phyloP scores from a whole-genome alignment of 1,284 basidiomycete genomes.

The Moesziomyces parantarcticus region DNA sequence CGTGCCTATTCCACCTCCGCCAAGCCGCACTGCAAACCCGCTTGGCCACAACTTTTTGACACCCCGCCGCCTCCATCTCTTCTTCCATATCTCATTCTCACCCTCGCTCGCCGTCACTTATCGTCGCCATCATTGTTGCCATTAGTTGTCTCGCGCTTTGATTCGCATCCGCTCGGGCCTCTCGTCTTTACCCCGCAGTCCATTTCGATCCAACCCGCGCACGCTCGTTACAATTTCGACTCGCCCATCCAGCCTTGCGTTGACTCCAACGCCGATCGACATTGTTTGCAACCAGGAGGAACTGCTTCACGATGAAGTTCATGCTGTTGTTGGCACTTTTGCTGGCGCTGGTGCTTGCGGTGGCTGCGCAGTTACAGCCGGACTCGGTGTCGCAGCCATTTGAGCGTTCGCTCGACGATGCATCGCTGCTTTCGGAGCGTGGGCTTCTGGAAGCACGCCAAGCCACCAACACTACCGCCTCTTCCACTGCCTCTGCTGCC shows the following conservation, averaged over 20 bases:
- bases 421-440: slow-evolving; percentile 11
- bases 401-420: slow-evolving; percentile 23
- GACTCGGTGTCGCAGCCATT: slow-evolving; percentile 26
- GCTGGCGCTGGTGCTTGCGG: slow-evolving; percentile 3
- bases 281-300: too few species aligned
- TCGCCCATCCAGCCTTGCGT: not conserved
- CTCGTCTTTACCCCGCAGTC: too few species aligned
- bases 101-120: not conserved
- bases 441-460: slow-evolving; percentile 34
- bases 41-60: too few species aligned
- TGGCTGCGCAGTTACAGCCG: slow-evolving; percentile 15
- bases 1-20: not conserved
- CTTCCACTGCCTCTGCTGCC: slow-evolving; percentile 21
- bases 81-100: too few species aligned
- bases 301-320: slow-evolving; percentile 12
- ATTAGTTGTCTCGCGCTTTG: too few species aligned
- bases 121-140: too few species aligned
- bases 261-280: not conserved
- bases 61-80: slow-evolving; percentile 1
- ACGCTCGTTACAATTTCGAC: too few species aligned
- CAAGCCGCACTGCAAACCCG: too few species aligned
- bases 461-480: slow-evolving; percentile 14
- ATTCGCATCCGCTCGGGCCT: too few species aligned
- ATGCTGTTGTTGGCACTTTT: slow-evolving; percentile 6
- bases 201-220: too few species aligned